Base-by-base conservation (phyloP, 352 stramenopile genomes). In the Phytopythium delawarense region DNA sequence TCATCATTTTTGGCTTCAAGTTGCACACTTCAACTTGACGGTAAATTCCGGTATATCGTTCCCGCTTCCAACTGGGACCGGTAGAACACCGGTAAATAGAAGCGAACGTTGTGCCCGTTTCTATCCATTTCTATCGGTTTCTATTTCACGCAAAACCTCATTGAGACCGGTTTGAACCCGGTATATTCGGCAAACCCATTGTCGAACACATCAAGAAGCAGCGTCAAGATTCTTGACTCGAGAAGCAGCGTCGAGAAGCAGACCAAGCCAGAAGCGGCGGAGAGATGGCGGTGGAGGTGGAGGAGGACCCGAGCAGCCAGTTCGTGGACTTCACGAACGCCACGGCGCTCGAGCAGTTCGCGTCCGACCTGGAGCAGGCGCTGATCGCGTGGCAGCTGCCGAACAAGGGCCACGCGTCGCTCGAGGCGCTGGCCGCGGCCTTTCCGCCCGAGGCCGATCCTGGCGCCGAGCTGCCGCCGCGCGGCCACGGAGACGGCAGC, bases 251-350 rank as follows among this genome's bases (percentile, higher is more conserved):
- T 32, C 28, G 5, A 32, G n/a, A n/a, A 32, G 28, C 28, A 45
- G 39, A 25, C 7, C 7, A 48, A n/a, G 40, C 18, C 5, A 23
- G 5, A 15, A 44, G 37, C 18, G 25, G 37, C 13, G 6, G 15
- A 77, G 52, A 35, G 7, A 20, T 32, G 21, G 48, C 15, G 49
- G 71, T 85, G 78, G 65, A 88, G 66, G 84, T 92, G 56, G 85
- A 94, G 53, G 78, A 94, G 66, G 85, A 94, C 64, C 84, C 84
- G 56, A 88, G 80, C 76, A 89, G 78, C 61, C 85, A 92, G 55
- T 94, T 92, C 64, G 80, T 94, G 50, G 85, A 94, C 70, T 94
- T 90, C 58, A 94, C 85, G 59, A 94, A 92, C 65, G 85, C 84
- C 56, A 94, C 85, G 37, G 71, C 70, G 62, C 72, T 86, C 52